These are phyloP conservation scores for Pleoardoris graminearum DNA, from an alignment of 2,329 filamentous ascomycete species.

Conservation along the genomic window DNA sequence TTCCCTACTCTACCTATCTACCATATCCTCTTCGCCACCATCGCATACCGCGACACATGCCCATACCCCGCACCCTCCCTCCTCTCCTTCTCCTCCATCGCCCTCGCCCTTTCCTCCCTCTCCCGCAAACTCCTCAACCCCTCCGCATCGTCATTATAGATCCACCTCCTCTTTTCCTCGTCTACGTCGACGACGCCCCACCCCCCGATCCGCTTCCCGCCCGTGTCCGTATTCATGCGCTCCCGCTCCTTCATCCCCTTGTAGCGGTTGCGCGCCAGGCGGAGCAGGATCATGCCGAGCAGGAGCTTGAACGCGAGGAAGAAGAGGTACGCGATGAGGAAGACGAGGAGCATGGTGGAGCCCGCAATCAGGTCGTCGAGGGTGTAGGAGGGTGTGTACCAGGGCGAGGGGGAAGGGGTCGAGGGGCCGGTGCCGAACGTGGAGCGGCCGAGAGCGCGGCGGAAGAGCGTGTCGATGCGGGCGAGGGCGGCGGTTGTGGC, in stretches of 20 bases:
- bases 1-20: conserved; percentile 46
- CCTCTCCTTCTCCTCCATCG: conserved; percentile 59
- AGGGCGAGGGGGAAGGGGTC: conserved; percentile 35
- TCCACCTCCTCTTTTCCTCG: conserved; percentile 82
- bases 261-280: conserved; percentile 78
- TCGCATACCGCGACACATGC: conserved; percentile 79
- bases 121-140: conserved; percentile 64
- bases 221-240: conserved; percentile 59
- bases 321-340: conserved; percentile 82
- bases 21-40: conserved; percentile 98
- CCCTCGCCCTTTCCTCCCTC: conserved; percentile 64
- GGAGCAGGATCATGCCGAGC: conserved; percentile 83
- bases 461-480: conserved; percentile 76
- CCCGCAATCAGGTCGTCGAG: conserved; percentile 75
- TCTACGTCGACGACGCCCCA: conserved; percentile 86
- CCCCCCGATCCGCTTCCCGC: conserved; percentile 75
- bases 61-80: conserved; percentile 62
- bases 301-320: conserved; percentile 80
- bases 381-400: conserved; percentile 53
- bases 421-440: conserved; percentile 61
- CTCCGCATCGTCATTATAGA: conserved; percentile 83
- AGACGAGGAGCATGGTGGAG: conserved; percentile 81
- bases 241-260: conserved; percentile 76
- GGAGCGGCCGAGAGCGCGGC: conserved; percentile 74
- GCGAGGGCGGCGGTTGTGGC: conserved; percentile 77